Evolutionary conservation across 1,284 basidiomycete species (phyloP).

Genomic region (Papiliotrema nemorosa): DNA sequence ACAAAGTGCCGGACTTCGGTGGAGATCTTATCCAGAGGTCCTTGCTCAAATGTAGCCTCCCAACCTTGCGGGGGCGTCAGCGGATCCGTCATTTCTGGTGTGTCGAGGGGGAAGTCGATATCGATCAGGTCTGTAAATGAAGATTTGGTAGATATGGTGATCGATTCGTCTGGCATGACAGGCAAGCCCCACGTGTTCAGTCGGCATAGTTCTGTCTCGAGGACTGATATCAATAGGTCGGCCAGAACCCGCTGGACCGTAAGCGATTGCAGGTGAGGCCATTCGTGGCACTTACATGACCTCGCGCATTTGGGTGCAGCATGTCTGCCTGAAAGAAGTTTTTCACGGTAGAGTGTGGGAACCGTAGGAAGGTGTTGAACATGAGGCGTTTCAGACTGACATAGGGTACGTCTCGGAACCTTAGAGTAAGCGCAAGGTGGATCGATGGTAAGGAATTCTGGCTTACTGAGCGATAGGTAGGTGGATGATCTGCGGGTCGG

Average conservation of each 20-base stretch:
- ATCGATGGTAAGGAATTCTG: too few species aligned
- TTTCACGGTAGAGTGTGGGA: constrained; percentile 35
- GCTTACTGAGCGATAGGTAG: constrained; percentile 41
- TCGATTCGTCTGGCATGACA: constrained; percentile 11
- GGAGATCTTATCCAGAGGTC: constrained; percentile 21
- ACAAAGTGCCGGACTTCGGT: constrained; percentile 38
- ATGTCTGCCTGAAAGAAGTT: constrained; percentile 41
- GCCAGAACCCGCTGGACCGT: constrained; percentile 38
- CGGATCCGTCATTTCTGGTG: constrained; percentile 24
- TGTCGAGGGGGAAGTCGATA: constrained; percentile 35
- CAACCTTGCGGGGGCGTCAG: constrained; percentile 33
- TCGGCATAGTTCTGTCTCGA: constrained; percentile 48
- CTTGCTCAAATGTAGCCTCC: constrained; percentile 36
- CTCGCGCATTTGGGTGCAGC: constrained; percentile 47
- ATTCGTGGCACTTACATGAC: constrained; percentile 32
- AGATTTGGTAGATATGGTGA: constrained; percentile 34
- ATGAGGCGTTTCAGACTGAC: constrained; percentile 40
- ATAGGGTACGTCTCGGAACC: constrained; percentile 4
- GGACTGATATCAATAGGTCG: constrained; percentile 45
- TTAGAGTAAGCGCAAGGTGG: not conserved
- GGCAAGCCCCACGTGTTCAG: constrained; percentile 39
- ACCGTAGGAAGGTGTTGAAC: constrained; percentile 45
- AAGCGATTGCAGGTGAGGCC: not conserved
- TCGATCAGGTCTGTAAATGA: constrained; percentile 32
- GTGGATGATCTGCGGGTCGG: constrained; percentile 46